Evolutionary conservation across 2,329 filamentous ascomycete genomes (phyloP).

Genomic region (Colletotrichum falcatum): DNA sequence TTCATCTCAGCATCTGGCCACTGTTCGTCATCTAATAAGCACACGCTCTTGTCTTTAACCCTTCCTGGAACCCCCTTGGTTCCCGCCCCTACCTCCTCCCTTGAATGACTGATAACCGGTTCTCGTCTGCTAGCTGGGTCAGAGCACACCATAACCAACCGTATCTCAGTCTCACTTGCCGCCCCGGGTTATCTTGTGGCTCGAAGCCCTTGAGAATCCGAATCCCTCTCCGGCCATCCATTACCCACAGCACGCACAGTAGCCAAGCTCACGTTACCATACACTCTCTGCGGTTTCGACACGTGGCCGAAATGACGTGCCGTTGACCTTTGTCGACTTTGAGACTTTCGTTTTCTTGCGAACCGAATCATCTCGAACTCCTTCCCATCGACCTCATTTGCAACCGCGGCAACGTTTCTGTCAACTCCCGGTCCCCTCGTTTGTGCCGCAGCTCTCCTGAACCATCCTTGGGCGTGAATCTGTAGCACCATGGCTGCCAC

Average conservation of each 20-base stretch:
- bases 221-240: conserved; percentile 3
- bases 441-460: conserved; percentile 10
- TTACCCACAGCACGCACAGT: conserved; percentile 27
- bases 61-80: conserved; percentile 12
- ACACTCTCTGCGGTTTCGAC: conserved; percentile 35
- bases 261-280: conserved; percentile 20
- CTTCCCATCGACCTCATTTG: conserved; percentile 2
- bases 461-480: conserved; percentile 16
- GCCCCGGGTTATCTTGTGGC: conserved; percentile 14
- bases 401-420: neutral
- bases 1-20: conserved; percentile 8
- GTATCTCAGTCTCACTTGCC: conserved; percentile 15
- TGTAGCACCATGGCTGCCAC: conserved; percentile 38
- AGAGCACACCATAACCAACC: neutral
- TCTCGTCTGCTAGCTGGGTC: conserved; percentile 5
- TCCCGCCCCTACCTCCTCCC: conserved; percentile 24
- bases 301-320: conserved; percentile 26
- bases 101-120: conserved; percentile 19
- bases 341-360: conserved; percentile 20
- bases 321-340: conserved; percentile 18
- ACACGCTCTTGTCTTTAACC: conserved; percentile 12
- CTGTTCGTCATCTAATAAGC: conserved; percentile 18
- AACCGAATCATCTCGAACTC: neutral
- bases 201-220: conserved; percentile 13
- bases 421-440: neutral